Percentiles rank a stretch among this genome's conserved stretches.
Conservation (phyloP, 495 filamentous ascomycete genomes). For the Melanomma pulvis-pyrius region DNA sequence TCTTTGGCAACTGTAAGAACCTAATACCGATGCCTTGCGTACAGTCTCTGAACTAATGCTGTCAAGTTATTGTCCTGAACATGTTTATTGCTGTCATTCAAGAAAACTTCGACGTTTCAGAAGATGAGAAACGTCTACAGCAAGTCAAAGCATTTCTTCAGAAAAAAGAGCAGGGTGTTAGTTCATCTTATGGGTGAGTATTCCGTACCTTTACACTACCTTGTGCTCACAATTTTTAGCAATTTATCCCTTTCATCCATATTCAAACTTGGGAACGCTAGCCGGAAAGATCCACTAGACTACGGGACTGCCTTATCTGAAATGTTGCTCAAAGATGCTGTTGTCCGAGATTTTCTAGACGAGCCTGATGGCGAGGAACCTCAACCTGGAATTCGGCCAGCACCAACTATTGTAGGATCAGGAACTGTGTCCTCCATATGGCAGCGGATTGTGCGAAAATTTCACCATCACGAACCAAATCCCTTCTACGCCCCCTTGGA, state of each 20-base stretch:
- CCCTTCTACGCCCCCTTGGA: conserved; percentile 88
- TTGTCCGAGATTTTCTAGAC: conserved; percentile 92
- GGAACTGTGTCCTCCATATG: conserved; percentile 56
- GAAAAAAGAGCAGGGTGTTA: conserved; percentile 75
- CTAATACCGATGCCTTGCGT: not conserved
- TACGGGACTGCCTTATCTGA: conserved; percentile 86
- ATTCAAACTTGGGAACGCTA: conserved; percentile 72
- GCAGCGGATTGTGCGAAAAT: conserved; percentile 54
- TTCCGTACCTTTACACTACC: not conserved
- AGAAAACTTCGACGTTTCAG: conserved; percentile 99
- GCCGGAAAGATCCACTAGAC: conserved; percentile 79
- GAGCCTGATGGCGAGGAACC: conserved; percentile 53
- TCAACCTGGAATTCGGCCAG: conserved; percentile 25
- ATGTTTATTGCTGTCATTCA: conserved; percentile 99
- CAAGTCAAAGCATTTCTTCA: conserved; percentile 94
- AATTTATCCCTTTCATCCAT: conserved; percentile 88
- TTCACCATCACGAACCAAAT: conserved; percentile 78
- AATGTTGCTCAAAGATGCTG: conserved; percentile 93
- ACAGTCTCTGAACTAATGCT: conserved; percentile 8
- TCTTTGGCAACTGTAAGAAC: conserved; percentile 71
- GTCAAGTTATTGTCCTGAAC: conserved; percentile 81
- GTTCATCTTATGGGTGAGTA: conserved; percentile 43
- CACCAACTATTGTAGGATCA: conserved; percentile 45
- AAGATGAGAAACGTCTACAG: conserved; percentile 95
- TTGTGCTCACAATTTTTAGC: conserved; percentile 41